Conservation (phyloP, 306 rosid species). For the Vigna hirtella region DNA sequence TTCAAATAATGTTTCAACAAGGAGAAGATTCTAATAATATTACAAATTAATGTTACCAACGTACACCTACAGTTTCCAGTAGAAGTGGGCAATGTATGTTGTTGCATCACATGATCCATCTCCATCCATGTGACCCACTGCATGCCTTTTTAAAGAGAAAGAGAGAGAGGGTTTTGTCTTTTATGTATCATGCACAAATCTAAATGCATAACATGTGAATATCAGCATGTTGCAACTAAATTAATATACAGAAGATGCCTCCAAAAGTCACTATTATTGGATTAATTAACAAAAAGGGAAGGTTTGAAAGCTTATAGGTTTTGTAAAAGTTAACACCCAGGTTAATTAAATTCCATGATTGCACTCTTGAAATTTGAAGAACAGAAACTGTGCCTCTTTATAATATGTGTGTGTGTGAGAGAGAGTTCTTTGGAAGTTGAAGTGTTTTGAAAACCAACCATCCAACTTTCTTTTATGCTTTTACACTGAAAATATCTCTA, state of each 20-base stretch:
- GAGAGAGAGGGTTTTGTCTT: slow-evolving; percentile 56
- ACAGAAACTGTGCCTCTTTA: neutral
- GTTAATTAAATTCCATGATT: slow-evolving; percentile 26
- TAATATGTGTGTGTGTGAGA: too few relatives aligned
- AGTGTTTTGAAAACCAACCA: neutral
- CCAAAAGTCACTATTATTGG: slow-evolving; percentile 37
- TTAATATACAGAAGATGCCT: slow-evolving; percentile 35
- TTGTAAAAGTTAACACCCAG: slow-evolving; percentile 11
- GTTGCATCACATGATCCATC: slow-evolving; percentile 62
- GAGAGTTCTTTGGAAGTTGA: neutral
- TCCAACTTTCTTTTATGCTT: neutral
- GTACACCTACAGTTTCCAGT: slow-evolving; percentile 45
- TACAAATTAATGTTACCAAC: slow-evolving; percentile 52
- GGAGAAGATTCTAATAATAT: slow-evolving; percentile 54
- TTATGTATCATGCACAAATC: slow-evolving; percentile 55
- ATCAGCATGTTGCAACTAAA: slow-evolving; percentile 42
- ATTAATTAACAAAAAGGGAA: slow-evolving; percentile 44
- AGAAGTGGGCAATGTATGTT: slow-evolving; percentile 44
- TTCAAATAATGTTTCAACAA: slow-evolving; percentile 48
- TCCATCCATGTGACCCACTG: slow-evolving; percentile 70
- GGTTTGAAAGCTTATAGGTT: slow-evolving; percentile 40
- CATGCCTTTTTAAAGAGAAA: slow-evolving; percentile 43
- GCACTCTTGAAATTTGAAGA: slow-evolving; percentile 29
- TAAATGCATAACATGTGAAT: slow-evolving; percentile 65
- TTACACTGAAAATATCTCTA: neutral